Evolutionary conservation across 306 rosid species (phyloP).

Genomic region (Malus orientalis): DNA sequence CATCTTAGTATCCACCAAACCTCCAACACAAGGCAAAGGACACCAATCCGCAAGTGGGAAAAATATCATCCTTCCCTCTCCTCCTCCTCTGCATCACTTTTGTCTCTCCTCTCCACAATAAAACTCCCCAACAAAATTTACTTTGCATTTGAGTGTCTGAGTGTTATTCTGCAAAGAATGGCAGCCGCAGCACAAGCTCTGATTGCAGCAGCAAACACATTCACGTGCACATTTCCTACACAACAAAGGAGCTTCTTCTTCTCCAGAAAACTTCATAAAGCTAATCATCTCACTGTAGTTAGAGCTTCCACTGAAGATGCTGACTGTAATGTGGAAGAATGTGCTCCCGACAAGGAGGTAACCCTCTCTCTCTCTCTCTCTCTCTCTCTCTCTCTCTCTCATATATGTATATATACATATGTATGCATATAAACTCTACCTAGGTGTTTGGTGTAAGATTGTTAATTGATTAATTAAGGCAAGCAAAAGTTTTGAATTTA

Average conservation of each 20-base stretch:
- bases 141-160: background rate
- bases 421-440: background rate
- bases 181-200: conserved; percentile 63
- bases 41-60: conserved; percentile 10
- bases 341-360: conserved; percentile 97
- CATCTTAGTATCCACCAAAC: conserved; percentile 20
- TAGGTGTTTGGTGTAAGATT: background rate
- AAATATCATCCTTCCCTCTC: background rate
- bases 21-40: conserved; percentile 25
- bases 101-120: background rate
- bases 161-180: conserved; percentile 17
- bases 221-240: conserved; percentile 35
- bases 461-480: background rate
- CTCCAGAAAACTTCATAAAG: conserved; percentile 33
- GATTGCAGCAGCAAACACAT: conserved; percentile 57
- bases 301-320: conserved; percentile 66
- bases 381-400: background rate
- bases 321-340: conserved; percentile 83
- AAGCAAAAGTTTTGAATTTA: background rate
- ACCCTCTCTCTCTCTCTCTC: background rate
- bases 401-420: too few relatives aligned
- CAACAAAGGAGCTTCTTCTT: conserved; percentile 25
- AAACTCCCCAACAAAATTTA: background rate
- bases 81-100: background rate
- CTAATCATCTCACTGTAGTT: conserved; percentile 27